phyloP scores from a whole-genome alignment of 805 yeast species.

The Saccharomycopsis javanensis region DNA sequence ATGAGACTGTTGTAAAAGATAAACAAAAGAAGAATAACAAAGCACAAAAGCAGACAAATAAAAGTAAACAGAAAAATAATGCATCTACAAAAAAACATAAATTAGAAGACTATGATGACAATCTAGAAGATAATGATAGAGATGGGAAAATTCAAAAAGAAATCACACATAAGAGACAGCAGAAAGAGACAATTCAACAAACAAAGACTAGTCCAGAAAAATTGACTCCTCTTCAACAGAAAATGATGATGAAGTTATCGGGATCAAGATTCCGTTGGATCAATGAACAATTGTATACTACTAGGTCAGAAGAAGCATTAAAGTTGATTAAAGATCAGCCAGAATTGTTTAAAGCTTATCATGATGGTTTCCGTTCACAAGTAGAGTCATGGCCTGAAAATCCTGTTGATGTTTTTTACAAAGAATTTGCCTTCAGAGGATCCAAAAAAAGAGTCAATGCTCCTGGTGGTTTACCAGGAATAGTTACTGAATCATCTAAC shows the following conservation, averaged over 20 bases:
- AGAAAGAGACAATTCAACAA: slow-evolving; percentile 20
- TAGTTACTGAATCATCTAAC: slow-evolving; percentile 30
- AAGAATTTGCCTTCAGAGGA: slow-evolving; percentile 47
- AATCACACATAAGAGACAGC: slow-evolving; percentile 25
- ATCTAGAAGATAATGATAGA: slow-evolving; percentile 2
- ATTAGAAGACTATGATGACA: slow-evolving; percentile 8
- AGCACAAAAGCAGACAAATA: slow-evolving; percentile 18
- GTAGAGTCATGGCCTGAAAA: slow-evolving; percentile 98
- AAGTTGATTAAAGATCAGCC: slow-evolving; percentile 72
- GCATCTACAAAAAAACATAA: slow-evolving; percentile 3
- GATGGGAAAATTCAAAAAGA: slow-evolving; percentile 21
- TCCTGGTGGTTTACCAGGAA: slow-evolving; percentile 91
- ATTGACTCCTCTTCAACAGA: slow-evolving; percentile 81
- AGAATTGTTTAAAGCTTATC: slow-evolving; percentile 84
- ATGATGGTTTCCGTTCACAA: slow-evolving; percentile 89
- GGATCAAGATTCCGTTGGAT: slow-evolving; percentile 98
- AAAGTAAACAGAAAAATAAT: slow-evolving; percentile 13
- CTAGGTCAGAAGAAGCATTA: slow-evolving; percentile 67
- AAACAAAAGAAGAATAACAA: slow-evolving; percentile 20
- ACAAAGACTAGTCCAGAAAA: slow-evolving; percentile 20
- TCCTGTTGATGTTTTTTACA: slow-evolving; percentile 86
- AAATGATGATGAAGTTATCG: slow-evolving; percentile 88
- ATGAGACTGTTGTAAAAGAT: slow-evolving; percentile 24
- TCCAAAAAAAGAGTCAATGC: slow-evolving; percentile 69
- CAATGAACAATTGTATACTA: slow-evolving; percentile 92